Base-by-base conservation (phyloP, 768 basidiomycete genomes). In the Phanerodontia chrysosporium region DNA sequence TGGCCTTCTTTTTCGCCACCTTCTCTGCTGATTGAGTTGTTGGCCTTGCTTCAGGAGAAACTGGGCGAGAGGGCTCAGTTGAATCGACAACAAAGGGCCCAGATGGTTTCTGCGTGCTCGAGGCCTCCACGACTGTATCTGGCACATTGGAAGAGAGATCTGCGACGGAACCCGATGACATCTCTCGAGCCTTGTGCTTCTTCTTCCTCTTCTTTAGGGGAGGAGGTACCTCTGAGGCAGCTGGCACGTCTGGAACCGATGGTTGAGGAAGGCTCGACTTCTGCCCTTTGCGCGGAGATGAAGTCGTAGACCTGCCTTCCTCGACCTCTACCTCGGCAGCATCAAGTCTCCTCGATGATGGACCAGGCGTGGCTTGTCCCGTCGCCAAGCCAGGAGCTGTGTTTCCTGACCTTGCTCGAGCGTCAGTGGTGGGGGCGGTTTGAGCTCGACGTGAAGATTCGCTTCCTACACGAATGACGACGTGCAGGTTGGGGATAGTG, bases 131-230 rank as follows among this genome's bases (percentile, higher is more conserved):
- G n/a, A 16, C 4, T 10, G 18, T 32, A 4, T 30, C 28, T 4
- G 49, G 49, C 9, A 30, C 18, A 32, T 60, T 62, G 52, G 53
- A 39, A 25, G 53, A 42, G 27, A 42, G 12, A 22, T 29, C 25
- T 12, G 53, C 53, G 35, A 21, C 53, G 1, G 36, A 42, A 16
- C 36, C 28, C 24, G 36, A 39, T 2, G 44, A 35, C 18, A 16
- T 30, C 45, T 57, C 48, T 3, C 48, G 57, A 27, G 54, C 45
- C 49, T 60, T 62, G 58, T 67, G 61, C 57, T 64, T 58, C 58
- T 64, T 74, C 36, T 66, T 72, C 60, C 70, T 76, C 65, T 67
- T 69, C 55, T 55, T 54, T 7, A 56, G 25, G 16, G 62, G 39
- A 1, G 53, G 54, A 0, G 62, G 35, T 18, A 49, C 42, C n/a